phyloP scores from a whole-genome alignment of 345 rosid species.

The Pelargonium nanum region DNA sequence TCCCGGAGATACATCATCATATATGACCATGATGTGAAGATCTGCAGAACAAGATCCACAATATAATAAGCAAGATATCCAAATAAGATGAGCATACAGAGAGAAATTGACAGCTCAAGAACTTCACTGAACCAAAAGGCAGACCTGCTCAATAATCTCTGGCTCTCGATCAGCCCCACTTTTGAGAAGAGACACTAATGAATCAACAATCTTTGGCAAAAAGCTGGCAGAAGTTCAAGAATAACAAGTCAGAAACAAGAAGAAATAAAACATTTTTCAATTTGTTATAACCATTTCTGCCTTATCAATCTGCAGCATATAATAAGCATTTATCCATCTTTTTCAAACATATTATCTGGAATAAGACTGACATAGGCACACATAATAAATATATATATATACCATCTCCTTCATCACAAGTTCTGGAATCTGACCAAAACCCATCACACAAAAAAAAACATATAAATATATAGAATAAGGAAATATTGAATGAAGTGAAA shows the following conservation, averaged over 20 bases:
- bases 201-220: constrained; percentile 49
- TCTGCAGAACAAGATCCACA: constrained; percentile 34
- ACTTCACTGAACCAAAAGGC: not conserved
- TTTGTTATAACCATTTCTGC: not conserved
- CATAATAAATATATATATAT: too few relatives aligned
- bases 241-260: constrained; percentile 13
- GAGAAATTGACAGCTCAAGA: not conserved
- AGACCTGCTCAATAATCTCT: constrained; percentile 85
- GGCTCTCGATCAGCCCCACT: constrained; percentile 82
- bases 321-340: not conserved
- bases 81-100: not conserved
- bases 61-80: constrained; percentile 3
- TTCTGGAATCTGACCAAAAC: not conserved
- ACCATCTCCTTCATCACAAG: not conserved
- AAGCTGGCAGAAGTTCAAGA: constrained; percentile 32
- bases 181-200: constrained; percentile 49
- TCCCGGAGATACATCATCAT: constrained; percentile 60
- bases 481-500: too few relatives aligned
- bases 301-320: not conserved
- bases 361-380: not conserved
- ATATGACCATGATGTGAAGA: constrained; percentile 62
- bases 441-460: not conserved
- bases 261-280: not conserved
- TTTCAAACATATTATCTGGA: not conserved
- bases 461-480: not conserved